Conservation (phyloP, 257 asterid genomes). For the Nicotiana benthamiana region DNA sequence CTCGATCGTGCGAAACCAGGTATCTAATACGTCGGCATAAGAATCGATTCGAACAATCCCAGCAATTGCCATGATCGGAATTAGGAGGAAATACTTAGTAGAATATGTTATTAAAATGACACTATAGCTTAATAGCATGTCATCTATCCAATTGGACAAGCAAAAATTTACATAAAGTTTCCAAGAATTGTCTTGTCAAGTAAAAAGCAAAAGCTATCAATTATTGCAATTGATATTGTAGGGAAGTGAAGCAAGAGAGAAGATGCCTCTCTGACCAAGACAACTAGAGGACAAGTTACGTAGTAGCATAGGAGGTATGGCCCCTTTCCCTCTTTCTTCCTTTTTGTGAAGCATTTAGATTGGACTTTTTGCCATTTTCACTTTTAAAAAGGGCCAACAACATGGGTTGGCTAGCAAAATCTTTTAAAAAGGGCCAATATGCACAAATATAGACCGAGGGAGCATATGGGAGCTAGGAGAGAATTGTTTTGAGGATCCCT, state of each 20-base stretch:
- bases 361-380: not conserved
- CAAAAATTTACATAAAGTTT: not conserved
- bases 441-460: no score
- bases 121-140: not conserved
- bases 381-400: not conserved
- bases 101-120: not conserved
- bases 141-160: not conserved
- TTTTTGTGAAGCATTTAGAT: conserved; percentile 1
- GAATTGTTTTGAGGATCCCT: not conserved
- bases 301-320: not conserved
- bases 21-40: no score
- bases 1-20: no score
- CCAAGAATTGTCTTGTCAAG: not conserved
- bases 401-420: not conserved
- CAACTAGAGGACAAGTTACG: conserved; percentile 12
- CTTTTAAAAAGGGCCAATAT: no score
- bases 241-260: not conserved
- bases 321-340: conserved; percentile 6
- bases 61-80: no score
- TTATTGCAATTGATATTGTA: conserved; percentile 3
- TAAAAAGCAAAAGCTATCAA: not conserved
- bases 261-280: conserved; percentile 11
- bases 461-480: not conserved
- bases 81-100: not conserved
- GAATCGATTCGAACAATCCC: no score